Conservation (phyloP, 2,329 filamentous ascomycete species). For the Stromatinia cepivora region DNA sequence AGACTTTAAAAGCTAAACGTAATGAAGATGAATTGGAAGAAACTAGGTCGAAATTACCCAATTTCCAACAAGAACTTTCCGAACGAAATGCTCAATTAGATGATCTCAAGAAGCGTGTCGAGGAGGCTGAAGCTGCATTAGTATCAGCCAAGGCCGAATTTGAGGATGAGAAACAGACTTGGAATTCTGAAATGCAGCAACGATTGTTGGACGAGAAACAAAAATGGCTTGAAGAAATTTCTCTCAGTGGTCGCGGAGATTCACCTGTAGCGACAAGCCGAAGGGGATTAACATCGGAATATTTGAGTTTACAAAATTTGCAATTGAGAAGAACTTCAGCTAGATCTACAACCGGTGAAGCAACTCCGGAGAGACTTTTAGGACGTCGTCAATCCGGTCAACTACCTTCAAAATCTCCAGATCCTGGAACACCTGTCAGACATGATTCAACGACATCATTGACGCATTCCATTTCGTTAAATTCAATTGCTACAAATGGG, state of each 20-base stretch:
- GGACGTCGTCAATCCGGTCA: slow-evolving; percentile 35
- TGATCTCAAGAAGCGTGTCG: slow-evolving; percentile 62
- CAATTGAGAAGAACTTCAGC: slow-evolving; percentile 37
- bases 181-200: slow-evolving; percentile 57
- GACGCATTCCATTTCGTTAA: slow-evolving; percentile 11
- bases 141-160: slow-evolving; percentile 57
- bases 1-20: slow-evolving; percentile 61
- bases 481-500: slow-evolving; percentile 28
- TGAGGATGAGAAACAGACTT: slow-evolving; percentile 58
- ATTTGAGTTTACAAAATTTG: slow-evolving; percentile 43
- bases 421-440: slow-evolving; percentile 37
- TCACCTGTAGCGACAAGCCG: slow-evolving; percentile 39
- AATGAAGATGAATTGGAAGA: slow-evolving; percentile 82
- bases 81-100: slow-evolving; percentile 60
- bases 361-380: slow-evolving; percentile 29
- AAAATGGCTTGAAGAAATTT: slow-evolving; percentile 55
- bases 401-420: slow-evolving; percentile 34
- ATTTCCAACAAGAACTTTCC: slow-evolving; percentile 62
- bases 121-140: slow-evolving; percentile 65
- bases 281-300: slow-evolving; percentile 40
- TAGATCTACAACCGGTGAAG: slow-evolving; percentile 38
- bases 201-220: slow-evolving; percentile 64
- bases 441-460: slow-evolving; percentile 39
- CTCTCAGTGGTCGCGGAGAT: slow-evolving; percentile 36
- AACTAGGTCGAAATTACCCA: slow-evolving; percentile 61